phyloP scores from a whole-genome alignment of 2,329 filamentous ascomycete species.

The Aspergillus felis region DNA sequence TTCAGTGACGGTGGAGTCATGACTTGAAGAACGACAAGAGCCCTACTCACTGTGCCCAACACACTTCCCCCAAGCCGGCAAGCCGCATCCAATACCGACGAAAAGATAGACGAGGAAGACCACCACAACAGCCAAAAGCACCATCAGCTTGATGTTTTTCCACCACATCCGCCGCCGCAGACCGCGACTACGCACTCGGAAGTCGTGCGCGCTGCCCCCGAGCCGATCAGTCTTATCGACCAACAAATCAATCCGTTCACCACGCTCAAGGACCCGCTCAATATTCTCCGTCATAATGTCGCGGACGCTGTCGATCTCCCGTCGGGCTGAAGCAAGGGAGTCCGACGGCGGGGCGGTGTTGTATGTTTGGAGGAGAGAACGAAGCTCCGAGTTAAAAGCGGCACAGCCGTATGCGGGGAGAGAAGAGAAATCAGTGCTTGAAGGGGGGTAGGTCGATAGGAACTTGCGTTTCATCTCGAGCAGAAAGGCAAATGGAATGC shows the following conservation, averaged over 20 bases:
- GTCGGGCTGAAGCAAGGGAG: conserved; percentile 75
- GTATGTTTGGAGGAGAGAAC: conserved; percentile 74
- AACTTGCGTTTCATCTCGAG: conserved; percentile 89
- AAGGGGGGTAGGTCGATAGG: conserved; percentile 63
- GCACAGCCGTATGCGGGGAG: conserved; percentile 88
- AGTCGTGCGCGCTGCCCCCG: conserved; percentile 84
- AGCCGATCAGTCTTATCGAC: conserved; percentile 95
- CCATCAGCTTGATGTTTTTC: conserved; percentile 98
- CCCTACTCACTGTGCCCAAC: conserved; percentile 24
- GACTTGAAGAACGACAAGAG: neutral
- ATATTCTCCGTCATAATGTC: conserved; percentile 97
- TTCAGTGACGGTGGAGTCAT: neutral
- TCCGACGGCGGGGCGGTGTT: conserved; percentile 76
- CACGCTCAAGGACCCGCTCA: conserved; percentile 79
- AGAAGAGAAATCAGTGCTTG: conserved; percentile 66
- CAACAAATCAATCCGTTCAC: conserved; percentile 87
- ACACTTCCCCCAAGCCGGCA: conserved; percentile 54
- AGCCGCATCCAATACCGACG: conserved; percentile 67
- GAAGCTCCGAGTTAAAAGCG: conserved; percentile 77
- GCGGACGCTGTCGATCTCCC: conserved; percentile 86
- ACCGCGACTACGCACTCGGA: conserved; percentile 79
- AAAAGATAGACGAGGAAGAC: conserved; percentile 68
- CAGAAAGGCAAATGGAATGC: conserved; percentile 89
- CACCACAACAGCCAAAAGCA: conserved; percentile 65
- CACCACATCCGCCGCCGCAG: conserved; percentile 97